A percentile compares a stretch with the other conserved stretches of the same genome.
Evolutionary conservation across 768 basidiomycete species (phyloP).

Genomic region (Lactarius hatsudake): DNA sequence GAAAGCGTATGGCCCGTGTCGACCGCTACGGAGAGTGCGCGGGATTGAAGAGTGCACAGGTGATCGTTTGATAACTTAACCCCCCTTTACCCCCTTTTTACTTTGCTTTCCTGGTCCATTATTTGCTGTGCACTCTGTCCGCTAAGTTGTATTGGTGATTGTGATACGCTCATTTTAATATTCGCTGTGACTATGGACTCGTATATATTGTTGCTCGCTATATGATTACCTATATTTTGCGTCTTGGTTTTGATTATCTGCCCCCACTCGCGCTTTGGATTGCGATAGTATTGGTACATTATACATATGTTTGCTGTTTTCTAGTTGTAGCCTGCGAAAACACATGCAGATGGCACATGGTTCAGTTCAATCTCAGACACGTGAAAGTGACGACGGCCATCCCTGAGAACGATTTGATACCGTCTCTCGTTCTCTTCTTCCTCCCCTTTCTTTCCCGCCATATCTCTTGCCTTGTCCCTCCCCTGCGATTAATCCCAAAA

Average conservation of each 20-base stretch:
- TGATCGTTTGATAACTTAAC: neutral
- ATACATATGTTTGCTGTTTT: conserved; percentile 25
- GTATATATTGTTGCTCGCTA: conserved; percentile 26
- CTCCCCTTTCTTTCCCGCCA: neutral
- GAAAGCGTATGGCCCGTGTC: conserved; percentile 37
- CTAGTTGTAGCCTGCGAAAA: neutral
- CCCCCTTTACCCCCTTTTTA: conserved; percentile 7
- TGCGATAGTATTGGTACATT: conserved; percentile 24
- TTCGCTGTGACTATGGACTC: conserved; percentile 24
- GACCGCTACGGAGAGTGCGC: conserved; percentile 29
- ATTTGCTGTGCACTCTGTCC: conserved; percentile 21
- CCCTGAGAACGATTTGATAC: neutral
- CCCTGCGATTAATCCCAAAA: neutral
- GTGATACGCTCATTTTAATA: conserved; percentile 22
- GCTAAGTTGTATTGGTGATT: conserved; percentile 17
- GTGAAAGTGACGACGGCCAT: conserved; percentile 17
- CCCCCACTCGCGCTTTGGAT: conserved; percentile 1
- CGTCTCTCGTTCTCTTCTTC: neutral
- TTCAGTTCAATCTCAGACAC: neutral
- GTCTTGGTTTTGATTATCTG: conserved; percentile 15
- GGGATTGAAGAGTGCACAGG: conserved; percentile 17
- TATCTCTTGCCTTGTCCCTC: neutral
- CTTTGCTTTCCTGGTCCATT: conserved; percentile 20
- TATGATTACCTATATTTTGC: conserved; percentile 16
- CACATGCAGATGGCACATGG: neutral